Conservation (phyloP, 164 flowering plant genomes). For the Tetrastigma voinierianum region DNA sequence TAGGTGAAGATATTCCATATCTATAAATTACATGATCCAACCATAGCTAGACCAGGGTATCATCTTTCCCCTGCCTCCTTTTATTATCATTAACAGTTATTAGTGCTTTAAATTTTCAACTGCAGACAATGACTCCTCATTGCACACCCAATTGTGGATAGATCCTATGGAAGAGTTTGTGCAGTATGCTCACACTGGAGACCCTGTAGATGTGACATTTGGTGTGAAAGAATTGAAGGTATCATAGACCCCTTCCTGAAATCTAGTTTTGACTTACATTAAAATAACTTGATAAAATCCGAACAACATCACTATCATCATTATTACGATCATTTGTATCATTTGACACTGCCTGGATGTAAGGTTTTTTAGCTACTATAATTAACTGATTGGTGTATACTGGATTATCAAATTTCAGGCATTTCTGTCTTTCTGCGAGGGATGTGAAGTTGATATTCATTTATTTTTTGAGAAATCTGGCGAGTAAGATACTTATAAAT, state of each 20-base stretch:
- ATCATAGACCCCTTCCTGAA: not conserved
- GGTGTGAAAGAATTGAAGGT: slow-evolving; percentile 93
- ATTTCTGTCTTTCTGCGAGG: slow-evolving; percentile 90
- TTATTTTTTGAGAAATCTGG: slow-evolving; percentile 91
- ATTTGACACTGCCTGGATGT: not conserved
- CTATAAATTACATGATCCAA: not conserved
- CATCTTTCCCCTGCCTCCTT: not conserved
- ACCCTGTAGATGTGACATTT: slow-evolving; percentile 92
- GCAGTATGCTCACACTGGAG: slow-evolving; percentile 78
- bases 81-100: not conserved
- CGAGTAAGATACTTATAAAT: slow-evolving; percentile 62
- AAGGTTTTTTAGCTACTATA: not conserved
- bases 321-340: not conserved
- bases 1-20: slow-evolving; percentile 15
- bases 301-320: not conserved
- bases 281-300: not conserved
- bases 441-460: slow-evolving; percentile 93
- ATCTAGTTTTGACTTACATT: not conserved
- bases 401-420: slow-evolving; percentile 54
- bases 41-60: too few relatives aligned
- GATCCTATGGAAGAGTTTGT: slow-evolving; percentile 97
- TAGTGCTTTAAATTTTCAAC: slow-evolving; percentile 14
- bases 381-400: not conserved
- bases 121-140: slow-evolving; percentile 73
- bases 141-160: slow-evolving; percentile 97